These are phyloP conservation scores for Fagus sylvatica DNA, from an alignment of 306 rosid species.

Conservation along the genomic window DNA sequence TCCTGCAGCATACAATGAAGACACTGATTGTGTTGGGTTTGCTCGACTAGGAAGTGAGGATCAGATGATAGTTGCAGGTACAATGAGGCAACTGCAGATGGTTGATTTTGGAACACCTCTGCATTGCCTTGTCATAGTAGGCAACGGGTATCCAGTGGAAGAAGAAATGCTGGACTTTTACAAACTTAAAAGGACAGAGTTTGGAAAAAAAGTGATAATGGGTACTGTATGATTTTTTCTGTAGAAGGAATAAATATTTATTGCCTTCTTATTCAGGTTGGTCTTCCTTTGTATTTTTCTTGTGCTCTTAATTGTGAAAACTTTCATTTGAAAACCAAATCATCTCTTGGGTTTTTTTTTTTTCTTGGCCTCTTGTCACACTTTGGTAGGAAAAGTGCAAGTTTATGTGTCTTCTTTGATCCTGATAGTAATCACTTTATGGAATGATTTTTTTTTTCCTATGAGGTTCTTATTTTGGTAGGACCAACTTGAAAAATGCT, in stretches of 20 bases:
- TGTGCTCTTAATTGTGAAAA: too few species aligned
- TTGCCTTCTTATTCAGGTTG: background rate
- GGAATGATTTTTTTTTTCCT: too few species aligned
- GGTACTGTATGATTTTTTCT: slow-evolving; percentile 19
- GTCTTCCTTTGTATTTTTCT: too few species aligned
- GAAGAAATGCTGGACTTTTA: slow-evolving; percentile 86
- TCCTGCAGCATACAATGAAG: slow-evolving; percentile 66
- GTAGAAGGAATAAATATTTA: background rate
- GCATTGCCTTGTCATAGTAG: slow-evolving; percentile 86
- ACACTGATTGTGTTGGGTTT: slow-evolving; percentile 81
- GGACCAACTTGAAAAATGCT: too few species aligned
- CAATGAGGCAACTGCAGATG: slow-evolving; percentile 64
- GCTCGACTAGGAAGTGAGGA: slow-evolving; percentile 90
- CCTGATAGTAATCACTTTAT: too few species aligned
- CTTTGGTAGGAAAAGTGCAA: too few species aligned
- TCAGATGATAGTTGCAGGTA: slow-evolving; percentile 73
- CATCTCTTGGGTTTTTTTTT: too few species aligned
- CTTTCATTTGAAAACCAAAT: too few species aligned
- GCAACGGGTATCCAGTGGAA: slow-evolving; percentile 86
- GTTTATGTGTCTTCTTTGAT: too few species aligned
- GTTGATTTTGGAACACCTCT: slow-evolving; percentile 87
- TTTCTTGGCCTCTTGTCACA: too few species aligned
- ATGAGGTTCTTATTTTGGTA: too few species aligned
- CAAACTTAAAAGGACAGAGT: slow-evolving; percentile 37
- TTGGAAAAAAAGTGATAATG: slow-evolving; percentile 6